These are phyloP conservation scores for Fusarium chaquense DNA, from an alignment of 2,329 filamentous ascomycete genomes.

Conservation along the genomic window DNA sequence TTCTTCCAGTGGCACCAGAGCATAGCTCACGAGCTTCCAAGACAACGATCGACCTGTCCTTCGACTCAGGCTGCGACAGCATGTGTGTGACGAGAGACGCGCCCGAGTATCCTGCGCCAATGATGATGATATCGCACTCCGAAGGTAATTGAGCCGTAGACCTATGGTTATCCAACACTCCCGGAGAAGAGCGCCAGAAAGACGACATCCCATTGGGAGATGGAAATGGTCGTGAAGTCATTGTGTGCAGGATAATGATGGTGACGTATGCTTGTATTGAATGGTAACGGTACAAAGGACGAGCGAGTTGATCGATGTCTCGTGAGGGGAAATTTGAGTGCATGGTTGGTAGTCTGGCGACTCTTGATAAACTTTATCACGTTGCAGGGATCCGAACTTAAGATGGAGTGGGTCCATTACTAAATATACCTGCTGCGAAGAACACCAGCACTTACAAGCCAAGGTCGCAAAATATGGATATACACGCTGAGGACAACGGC, in stretches of 20 bases:
- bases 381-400: no score
- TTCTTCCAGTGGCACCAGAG: constrained; percentile 55
- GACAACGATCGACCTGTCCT: constrained; percentile 46
- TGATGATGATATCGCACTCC: constrained; percentile 59
- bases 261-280: no score
- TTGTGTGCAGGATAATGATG: not conserved
- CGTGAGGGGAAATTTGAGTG: no score
- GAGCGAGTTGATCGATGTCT: no score
- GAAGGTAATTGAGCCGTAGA: constrained; percentile 48
- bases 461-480: no score
- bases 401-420: no score
- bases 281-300: no score
- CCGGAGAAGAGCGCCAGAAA: constrained; percentile 22
- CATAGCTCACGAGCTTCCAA: constrained; percentile 54
- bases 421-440: no score
- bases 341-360: no score
- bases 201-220: constrained; percentile 18
- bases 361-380: no score
- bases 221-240: not conserved
- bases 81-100: constrained; percentile 58
- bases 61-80: constrained; percentile 35
- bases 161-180: constrained; percentile 9
- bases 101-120: constrained; percentile 62
- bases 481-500: no score
- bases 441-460: no score